Evolutionary conservation across 495 filamentous ascomycete genomes (phyloP), one percentile per base, ranked within the genome.

Genomic region (Venustampulla echinocandica): DNA sequence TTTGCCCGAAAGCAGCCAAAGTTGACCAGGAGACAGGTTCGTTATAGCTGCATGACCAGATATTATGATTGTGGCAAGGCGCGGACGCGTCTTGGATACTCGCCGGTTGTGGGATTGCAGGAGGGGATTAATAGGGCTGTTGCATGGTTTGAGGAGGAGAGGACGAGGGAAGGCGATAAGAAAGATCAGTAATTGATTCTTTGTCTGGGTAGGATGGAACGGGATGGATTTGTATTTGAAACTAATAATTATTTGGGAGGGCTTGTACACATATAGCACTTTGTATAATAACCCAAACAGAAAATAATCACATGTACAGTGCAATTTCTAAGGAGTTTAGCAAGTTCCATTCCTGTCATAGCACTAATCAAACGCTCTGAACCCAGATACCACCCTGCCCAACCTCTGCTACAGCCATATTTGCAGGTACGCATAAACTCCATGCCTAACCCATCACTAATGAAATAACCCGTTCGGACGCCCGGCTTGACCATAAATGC

Each of bases 21-120:
- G 19, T 68, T 97, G 59, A 92, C 77, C 37, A 71, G 81, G 55
- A 74, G 82, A 59, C 74, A 78, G 39, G 87, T 92, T 44, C 74
- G 81, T 28, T 90, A 82, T 58, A 77, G 69, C 54, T 83, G 80
- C 63, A 92, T 90, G 82, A 85, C 84, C 34, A 77, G 87, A 18
- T 95, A 89, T 67, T 92, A 85, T 57, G 79, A 81, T 49, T 84
- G 86, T 43, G 68, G 77, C n/a, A 95, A 94, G 75, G 89, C 89
- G 40, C 87, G 81, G 70, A 69, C 60, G 55, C 64, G 85, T 55
- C 67, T 94, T 42, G 84, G 85, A 19, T 95, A 94, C 62, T 45
- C 60, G 54, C 85, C 89, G 2, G 61, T 90, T 21, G 75, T 88
- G n/a, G 67, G 69, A 17, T 64, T 95, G 49, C 71, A 85, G 35